These are phyloP conservation scores for Pythium insidiosum DNA, from an alignment of 352 stramenopile species.

Conservation along the genomic window DNA sequence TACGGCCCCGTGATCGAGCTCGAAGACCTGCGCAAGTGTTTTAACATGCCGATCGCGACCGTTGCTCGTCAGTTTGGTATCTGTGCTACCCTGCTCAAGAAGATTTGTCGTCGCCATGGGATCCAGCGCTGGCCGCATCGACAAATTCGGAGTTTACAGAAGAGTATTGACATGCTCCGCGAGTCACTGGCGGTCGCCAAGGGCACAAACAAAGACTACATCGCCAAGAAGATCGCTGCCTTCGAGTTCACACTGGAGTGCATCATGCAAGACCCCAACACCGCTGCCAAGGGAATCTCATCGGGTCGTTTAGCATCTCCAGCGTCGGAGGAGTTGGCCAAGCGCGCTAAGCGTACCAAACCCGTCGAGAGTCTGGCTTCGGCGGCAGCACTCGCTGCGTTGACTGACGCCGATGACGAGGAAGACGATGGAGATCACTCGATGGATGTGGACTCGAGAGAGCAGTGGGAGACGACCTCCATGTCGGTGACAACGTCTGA, in stretches of 20 bases:
- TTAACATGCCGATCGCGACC: slow-evolving; percentile 79
- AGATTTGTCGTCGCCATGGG: slow-evolving; percentile 72
- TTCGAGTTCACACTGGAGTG: slow-evolving; percentile 79
- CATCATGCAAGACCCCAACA: slow-evolving; percentile 78
- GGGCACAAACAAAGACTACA: slow-evolving; percentile 71
- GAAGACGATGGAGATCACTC: no score
- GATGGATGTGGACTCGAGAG: slow-evolving; percentile 9
- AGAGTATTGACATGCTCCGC: slow-evolving; percentile 77
- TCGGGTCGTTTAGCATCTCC: slow-evolving; percentile 47
- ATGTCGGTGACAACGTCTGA: slow-evolving; percentile 1
- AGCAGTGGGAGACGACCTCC: slow-evolving; percentile 13
- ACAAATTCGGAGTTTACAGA: slow-evolving; percentile 75
- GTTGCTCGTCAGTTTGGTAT: slow-evolving; percentile 80
- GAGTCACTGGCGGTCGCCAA: slow-evolving; percentile 66
- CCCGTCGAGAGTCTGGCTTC: slow-evolving; percentile 28
- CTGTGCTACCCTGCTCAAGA: slow-evolving; percentile 81
- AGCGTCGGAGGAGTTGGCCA: slow-evolving; percentile 45
- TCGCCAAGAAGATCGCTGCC: slow-evolving; percentile 72
- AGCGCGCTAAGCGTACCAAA: slow-evolving; percentile 41
- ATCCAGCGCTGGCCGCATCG: slow-evolving; percentile 81
- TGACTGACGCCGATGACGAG: slow-evolving; percentile 46
- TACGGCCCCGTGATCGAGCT: slow-evolving; percentile 64
- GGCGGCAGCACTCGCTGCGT: slow-evolving; percentile 15
- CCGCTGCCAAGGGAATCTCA: slow-evolving; percentile 64
- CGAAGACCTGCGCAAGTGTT: slow-evolving; percentile 68